Conservation (phyloP, 2,329 filamentous ascomycete genomes). For the Fusarium tupiense region DNA sequence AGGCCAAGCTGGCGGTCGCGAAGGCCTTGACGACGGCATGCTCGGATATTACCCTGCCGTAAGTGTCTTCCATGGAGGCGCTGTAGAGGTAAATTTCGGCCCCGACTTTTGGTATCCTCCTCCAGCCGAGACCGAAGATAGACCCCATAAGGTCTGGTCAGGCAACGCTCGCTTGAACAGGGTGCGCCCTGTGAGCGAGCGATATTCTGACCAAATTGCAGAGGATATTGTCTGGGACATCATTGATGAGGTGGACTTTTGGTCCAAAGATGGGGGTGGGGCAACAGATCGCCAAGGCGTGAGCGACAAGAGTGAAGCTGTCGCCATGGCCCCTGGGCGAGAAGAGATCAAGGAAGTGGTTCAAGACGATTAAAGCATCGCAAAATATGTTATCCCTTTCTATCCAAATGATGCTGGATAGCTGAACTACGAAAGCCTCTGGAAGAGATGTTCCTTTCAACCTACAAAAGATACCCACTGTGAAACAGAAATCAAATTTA, state of each 20-base stretch:
- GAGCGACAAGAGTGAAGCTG: conserved; percentile 56
- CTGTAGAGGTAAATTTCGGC: conserved; percentile 93
- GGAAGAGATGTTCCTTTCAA: background rate
- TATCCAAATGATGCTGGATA: background rate
- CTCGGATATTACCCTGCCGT: conserved; percentile 95
- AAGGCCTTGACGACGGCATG: conserved; percentile 92
- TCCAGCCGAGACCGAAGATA: conserved; percentile 60
- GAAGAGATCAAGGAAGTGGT: conserved; percentile 74
- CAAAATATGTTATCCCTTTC: background rate
- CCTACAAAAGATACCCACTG: conserved; percentile 44
- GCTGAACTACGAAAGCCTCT: background rate
- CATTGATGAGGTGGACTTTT: conserved; percentile 93
- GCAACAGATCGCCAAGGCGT: conserved; percentile 58
- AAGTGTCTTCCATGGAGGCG: conserved; percentile 89
- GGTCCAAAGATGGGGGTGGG: conserved; percentile 73
- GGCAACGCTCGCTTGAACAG: conserved; percentile 40
- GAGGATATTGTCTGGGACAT: conserved; percentile 95
- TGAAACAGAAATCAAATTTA: conserved; percentile 29
- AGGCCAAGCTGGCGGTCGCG: conserved; percentile 77
- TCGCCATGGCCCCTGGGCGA: conserved; percentile 55
- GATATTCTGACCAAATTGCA: conserved; percentile 91
- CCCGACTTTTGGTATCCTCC: conserved; percentile 93
- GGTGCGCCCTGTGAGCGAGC: conserved; percentile 74
- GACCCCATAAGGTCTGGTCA: conserved; percentile 58
- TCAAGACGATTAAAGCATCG: conserved; percentile 63